phyloP scores from a whole-genome alignment of 495 filamentous ascomycete species.

The Aspergillus campestris region DNA sequence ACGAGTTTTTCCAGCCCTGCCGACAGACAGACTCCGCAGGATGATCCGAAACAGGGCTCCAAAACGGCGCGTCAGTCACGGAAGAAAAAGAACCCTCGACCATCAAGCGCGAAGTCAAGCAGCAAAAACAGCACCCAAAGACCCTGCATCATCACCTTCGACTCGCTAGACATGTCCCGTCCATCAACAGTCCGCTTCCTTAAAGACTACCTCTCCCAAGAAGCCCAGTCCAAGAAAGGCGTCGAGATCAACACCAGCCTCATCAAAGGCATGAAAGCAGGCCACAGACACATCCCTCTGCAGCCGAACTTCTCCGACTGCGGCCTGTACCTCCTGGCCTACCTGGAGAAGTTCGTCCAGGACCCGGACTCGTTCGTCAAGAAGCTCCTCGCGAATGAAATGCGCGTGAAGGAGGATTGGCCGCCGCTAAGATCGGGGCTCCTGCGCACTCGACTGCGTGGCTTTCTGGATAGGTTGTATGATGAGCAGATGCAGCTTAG shows the following conservation, averaged over 20 bases:
- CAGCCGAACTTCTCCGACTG: constrained; percentile 87
- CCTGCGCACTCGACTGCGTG: constrained; percentile 45
- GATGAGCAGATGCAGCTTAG: constrained; percentile 34
- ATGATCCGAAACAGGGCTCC: background rate
- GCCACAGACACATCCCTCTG: constrained; percentile 55
- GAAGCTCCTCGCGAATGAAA: constrained; percentile 43
- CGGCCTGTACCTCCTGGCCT: constrained; percentile 76
- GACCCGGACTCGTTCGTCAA: constrained; percentile 56
- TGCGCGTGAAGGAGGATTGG: constrained; percentile 44
- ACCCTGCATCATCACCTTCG: constrained; percentile 77
- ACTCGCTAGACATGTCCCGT: constrained; percentile 65
- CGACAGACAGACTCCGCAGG: background rate
- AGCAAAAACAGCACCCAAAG: constrained; percentile 23
- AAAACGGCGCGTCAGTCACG: constrained; percentile 5
- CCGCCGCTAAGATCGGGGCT: constrained; percentile 41
- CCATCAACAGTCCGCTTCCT: constrained; percentile 52
- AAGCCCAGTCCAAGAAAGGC: constrained; percentile 60
- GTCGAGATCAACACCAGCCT: constrained; percentile 44
- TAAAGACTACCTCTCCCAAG: constrained; percentile 66
- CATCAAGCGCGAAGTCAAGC: background rate
- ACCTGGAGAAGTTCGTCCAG: constrained; percentile 69
- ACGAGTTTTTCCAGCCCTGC: constrained; percentile 7
- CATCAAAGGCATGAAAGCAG: constrained; percentile 59
- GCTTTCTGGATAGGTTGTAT: constrained; percentile 42
- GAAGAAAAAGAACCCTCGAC: constrained; percentile 27